Evolutionary conservation across 2,329 filamentous ascomycete species (phyloP), one percentile per base, ranked within the genome.

Genomic region (Paecilomyces dactylethromorphus): DNA sequence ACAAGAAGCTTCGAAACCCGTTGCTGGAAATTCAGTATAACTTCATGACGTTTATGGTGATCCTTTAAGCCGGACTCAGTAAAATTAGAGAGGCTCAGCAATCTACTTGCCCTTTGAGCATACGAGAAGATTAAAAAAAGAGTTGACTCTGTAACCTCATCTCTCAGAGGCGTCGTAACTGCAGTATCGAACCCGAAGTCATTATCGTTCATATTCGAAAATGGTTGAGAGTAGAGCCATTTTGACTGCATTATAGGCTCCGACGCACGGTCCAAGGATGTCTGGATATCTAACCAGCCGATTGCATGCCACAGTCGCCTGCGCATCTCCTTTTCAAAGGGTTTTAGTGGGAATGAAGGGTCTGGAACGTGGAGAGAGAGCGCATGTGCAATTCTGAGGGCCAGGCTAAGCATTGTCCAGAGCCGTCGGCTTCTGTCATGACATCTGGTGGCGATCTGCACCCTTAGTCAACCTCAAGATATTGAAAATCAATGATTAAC

Each of bases 391-490:
- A 71, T 65, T 39, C 69, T 67, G 2, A 73, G 59, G 2, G 68
- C 70, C 62, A 72, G 66, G 54, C 65, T 64, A 13, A 70, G 52
- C 69, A 73, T 69, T 2, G 70, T 73, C 70, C 71, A 73, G 7
- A 69, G 65, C 13, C 69, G 65, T 45, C 70, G 66, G 35, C 65
- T 71, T 60, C 69, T 68, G 55, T 72, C 69, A 58, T 69, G 69
- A 3, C 7, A 35, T 35, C 32, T 35, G 32, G 3, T 35, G 3
- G 32, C 32, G 7, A 35, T 10, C 32, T 35, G 3, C 13, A 35
- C 10, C 32, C 11, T 15, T 10, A 3, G 32, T 35, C 32, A 35
- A 15, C 3, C 32, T 35, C 32, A 15, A 10, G 32, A 35, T 35
- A 15, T 12, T 35, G 32, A 15, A 59, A 31, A 39, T 21, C 5